Evolutionary conservation across 2,329 filamentous ascomycete species (phyloP).

Genomic region (Teratosphaeria destructans): DNA sequence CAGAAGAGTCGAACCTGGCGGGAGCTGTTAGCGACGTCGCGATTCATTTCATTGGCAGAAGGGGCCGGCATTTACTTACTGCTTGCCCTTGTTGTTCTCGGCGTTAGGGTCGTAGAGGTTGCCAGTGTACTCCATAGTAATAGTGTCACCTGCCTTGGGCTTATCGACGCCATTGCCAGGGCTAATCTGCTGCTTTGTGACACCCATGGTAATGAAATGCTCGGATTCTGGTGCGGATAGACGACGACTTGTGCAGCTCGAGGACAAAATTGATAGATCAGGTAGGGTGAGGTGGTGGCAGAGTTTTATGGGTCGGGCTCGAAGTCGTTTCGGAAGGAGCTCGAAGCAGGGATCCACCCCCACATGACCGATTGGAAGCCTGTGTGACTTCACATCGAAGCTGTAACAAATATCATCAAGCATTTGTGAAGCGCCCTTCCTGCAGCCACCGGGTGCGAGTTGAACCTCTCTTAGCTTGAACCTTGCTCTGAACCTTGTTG

Average conservation of each 20-base stretch:
- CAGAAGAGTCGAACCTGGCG: constrained; percentile 77
- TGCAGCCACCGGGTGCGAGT: neutral
- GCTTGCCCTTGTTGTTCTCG: constrained; percentile 52
- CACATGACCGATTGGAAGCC: neutral
- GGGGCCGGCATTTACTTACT: constrained; percentile 45
- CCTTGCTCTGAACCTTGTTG: neutral
- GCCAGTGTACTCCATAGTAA: constrained; percentile 86
- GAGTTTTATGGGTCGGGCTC: neutral
- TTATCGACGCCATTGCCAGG: constrained; percentile 51
- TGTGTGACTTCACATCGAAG: neutral
- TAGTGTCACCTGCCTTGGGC: constrained; percentile 58
- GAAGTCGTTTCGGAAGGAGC: neutral
- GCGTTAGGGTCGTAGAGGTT: constrained; percentile 61
- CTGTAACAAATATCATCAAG: neutral
- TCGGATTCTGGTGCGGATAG: neutral
- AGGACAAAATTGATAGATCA: neutral
- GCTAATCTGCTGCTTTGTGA: constrained; percentile 55
- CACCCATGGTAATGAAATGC: constrained; percentile 36
- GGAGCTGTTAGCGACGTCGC: constrained; percentile 1
- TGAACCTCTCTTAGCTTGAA: neutral
- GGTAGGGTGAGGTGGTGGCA: neutral
- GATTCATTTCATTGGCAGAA: neutral
- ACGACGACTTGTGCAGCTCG: neutral
- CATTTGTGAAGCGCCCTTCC: neutral
- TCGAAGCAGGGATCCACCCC: neutral